Conservation (phyloP, 768 basidiomycete species). For the Leccinum subgranulosum region DNA sequence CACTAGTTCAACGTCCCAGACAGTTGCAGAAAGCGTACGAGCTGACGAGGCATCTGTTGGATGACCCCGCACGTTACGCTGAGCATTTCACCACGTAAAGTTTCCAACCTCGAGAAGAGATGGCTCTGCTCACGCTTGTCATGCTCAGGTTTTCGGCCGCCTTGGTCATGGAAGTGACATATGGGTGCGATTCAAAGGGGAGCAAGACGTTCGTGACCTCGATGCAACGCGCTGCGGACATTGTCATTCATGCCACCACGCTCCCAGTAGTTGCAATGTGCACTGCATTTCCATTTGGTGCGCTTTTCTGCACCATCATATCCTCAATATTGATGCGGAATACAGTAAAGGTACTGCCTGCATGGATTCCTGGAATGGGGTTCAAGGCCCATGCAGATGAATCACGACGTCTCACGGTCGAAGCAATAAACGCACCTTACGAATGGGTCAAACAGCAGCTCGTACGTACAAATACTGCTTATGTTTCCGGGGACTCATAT, state of each 20-base stretch:
- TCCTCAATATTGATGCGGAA: not conserved
- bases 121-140: not conserved
- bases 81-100: not conserved
- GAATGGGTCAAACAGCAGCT: not conserved
- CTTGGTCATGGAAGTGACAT: not conserved
- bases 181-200: not conserved
- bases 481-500: not conserved
- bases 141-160: not conserved
- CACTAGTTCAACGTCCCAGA: not conserved
- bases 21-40: not conserved
- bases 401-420: not conserved
- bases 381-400: not conserved
- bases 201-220: slow-evolving; percentile 2
- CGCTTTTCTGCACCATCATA: not conserved
- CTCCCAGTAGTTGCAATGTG: not conserved
- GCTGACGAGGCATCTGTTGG: not conserved
- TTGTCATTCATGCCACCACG: not conserved
- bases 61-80: not conserved
- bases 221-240: slow-evolving; percentile 3
- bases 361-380: not conserved
- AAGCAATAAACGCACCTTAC: not conserved
- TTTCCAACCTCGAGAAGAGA: not conserved
- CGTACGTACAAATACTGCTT: not conserved
- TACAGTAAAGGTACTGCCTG: not conserved
- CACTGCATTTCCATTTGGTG: not conserved